These are phyloP conservation scores for Alisma plantagoaquatica DNA, from an alignment of 106 monocot species.

Conservation along the genomic window DNA sequence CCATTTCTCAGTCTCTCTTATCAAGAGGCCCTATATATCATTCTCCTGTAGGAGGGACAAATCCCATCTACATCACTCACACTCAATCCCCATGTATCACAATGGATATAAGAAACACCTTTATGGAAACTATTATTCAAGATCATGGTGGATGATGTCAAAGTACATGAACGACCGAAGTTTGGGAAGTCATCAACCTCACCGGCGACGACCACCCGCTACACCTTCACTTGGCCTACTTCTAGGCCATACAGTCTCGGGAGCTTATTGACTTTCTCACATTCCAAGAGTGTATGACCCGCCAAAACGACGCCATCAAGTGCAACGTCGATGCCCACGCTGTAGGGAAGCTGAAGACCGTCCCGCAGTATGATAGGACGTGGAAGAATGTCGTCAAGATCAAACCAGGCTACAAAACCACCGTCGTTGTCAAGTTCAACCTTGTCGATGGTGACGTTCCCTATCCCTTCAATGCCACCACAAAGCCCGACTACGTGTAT, in stretches of 20 bases:
- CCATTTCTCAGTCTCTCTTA: too few relatives aligned
- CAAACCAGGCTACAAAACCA: slow-evolving; percentile 7
- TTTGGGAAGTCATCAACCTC: slow-evolving; percentile 16
- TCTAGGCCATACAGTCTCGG: slow-evolving; percentile 35
- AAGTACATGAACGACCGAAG: slow-evolving; percentile 8
- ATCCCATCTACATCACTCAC: too few relatives aligned
- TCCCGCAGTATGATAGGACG: slow-evolving; percentile 9
- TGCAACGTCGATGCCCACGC: slow-evolving; percentile 37
- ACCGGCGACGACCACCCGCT: slow-evolving; percentile 76
- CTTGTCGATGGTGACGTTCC: background rate
- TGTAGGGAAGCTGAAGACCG: slow-evolving; percentile 1
- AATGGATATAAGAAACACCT: too few relatives aligned
- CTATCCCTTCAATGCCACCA: slow-evolving; percentile 10
- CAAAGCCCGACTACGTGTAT: slow-evolving; percentile 10
- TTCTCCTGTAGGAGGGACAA: too few relatives aligned
- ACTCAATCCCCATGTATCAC: too few relatives aligned
- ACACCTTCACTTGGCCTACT: slow-evolving; percentile 63
- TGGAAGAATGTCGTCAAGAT: slow-evolving; percentile 22
- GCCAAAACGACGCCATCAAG: slow-evolving; percentile 34
- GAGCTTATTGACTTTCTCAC: slow-evolving; percentile 19
- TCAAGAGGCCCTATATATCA: too few relatives aligned
- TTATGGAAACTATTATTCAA: too few relatives aligned
- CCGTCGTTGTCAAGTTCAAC: slow-evolving; percentile 12
- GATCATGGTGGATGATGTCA: too few relatives aligned
- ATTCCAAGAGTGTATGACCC: slow-evolving; percentile 61